Evolutionary conservation across 2,329 filamentous ascomycete genomes (phyloP), one percentile per base, ranked within the genome.

Genomic region (Penicillium rolfsii): DNA sequence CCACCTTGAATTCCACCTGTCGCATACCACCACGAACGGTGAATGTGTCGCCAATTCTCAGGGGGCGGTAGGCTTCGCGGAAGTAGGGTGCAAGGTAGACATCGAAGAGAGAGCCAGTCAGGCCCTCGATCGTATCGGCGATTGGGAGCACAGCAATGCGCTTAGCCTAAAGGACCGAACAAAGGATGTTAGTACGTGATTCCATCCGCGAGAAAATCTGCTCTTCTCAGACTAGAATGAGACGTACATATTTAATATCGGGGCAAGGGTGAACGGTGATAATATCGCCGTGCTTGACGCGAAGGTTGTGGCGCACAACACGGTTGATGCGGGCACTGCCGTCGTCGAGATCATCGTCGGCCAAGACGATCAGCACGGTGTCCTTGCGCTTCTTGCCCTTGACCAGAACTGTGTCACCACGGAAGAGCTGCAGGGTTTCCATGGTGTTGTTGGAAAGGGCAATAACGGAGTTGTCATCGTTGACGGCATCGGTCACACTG

Each of bases 341-440:
- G 76, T 99, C 95, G 83, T 99, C 95, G 58, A 99, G 89, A 67
- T 99, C 95, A 74, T 99, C 95, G 78, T 99, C 95, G 66, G 93
- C 93, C 63, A 99, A 86, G 62, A 99, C 96, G 74, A 99, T 98
- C 75, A 99, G 84, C 62, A 98, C 95, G 3, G 95, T 99, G 76
- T 99, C 95, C 86, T 97, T 97, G 81, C 95, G 88, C 91, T 98
- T 99, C 89, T 99, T 99, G 80, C 95, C 95, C 83, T 96, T 96
- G 59, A 99, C 94, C 61, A 98, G 85, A 57, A 99, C 96, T 68
- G 95, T 99, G 78, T 99, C 95, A 70, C 95, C 95, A 76, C 96
- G 91, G 90, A 99, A 99, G 65, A 99, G 89, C 84, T 97, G 93
- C 68, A 99, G 89, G 63, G 90, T 89, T 82, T 99, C 95, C 95